These are phyloP conservation scores for Eragrostis curvula DNA, from an alignment of 176 grass and related monocot genomes.

Conservation along the genomic window DNA sequence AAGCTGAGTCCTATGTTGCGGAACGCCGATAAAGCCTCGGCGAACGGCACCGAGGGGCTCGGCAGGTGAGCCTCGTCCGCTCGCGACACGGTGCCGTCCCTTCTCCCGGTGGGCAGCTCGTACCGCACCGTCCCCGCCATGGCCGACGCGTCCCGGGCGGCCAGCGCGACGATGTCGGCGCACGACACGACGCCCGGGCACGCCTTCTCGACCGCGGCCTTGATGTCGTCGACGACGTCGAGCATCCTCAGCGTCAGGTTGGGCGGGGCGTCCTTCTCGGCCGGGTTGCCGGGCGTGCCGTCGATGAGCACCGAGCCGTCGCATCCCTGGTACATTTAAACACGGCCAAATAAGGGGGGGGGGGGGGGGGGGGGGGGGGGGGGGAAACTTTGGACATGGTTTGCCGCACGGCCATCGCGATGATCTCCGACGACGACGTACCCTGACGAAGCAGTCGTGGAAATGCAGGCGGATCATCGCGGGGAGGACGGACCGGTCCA, in stretches of 20 bases:
- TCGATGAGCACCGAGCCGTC: constrained; percentile 57
- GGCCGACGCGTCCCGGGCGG: constrained; percentile 42
- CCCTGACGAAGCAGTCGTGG: constrained; percentile 83
- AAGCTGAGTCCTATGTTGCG: neutral
- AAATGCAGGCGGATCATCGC: constrained; percentile 27
- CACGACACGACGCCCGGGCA: constrained; percentile 55
- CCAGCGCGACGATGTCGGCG: constrained; percentile 49
- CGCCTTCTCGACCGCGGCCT: constrained; percentile 42
- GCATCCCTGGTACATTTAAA: constrained; percentile 1
- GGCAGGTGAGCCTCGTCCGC: constrained; percentile 49
- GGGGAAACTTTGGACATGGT: neutral
- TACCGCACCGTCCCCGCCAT: constrained; percentile 27
- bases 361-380: too few relatives aligned
- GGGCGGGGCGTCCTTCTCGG: constrained; percentile 51
- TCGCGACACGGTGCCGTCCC: constrained; percentile 45
- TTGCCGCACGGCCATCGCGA: neutral
- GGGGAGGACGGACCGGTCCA: constrained; percentile 9
- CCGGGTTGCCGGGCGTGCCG: constrained; percentile 31
- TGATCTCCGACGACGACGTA: neutral
- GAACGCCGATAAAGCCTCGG: constrained; percentile 17
- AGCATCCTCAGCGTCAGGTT: constrained; percentile 49
- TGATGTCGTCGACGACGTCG: constrained; percentile 53
- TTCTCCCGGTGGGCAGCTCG: constrained; percentile 43
- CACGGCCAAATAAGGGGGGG: neutral
- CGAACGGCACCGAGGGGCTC: constrained; percentile 32